Conservation (phyloP, 208 protist genomes). For the Trypanosoma avium region DNA sequence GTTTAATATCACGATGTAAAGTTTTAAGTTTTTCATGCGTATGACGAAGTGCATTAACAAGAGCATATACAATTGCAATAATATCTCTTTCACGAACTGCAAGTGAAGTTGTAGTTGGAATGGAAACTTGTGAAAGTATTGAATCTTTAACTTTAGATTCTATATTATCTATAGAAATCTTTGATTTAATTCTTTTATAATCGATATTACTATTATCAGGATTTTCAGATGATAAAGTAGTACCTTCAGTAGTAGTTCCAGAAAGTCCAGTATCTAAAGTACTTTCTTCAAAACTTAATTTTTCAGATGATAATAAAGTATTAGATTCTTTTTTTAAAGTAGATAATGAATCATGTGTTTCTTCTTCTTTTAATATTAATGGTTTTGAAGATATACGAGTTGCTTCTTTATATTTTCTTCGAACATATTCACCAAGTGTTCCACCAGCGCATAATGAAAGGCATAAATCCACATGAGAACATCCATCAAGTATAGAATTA, state of each 20-base stretch:
- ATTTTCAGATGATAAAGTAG: too few species aligned
- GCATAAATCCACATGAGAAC: slow-evolving; percentile 22
- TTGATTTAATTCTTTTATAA: too few species aligned
- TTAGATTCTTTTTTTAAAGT: background rate
- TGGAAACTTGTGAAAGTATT: background rate
- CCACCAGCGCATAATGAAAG: slow-evolving; percentile 27
- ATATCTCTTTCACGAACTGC: slow-evolving; percentile 30
- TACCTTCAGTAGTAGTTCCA: slow-evolving; percentile 17
- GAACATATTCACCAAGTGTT: slow-evolving; percentile 18
- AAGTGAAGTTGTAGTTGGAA: slow-evolving; percentile 1
- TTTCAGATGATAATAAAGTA: background rate
- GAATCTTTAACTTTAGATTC: background rate
- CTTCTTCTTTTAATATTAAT: too few species aligned
- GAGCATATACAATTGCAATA: slow-evolving; percentile 35
- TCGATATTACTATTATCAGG: too few species aligned
- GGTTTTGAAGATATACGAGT: background rate
- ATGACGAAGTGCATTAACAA: slow-evolving; percentile 33
- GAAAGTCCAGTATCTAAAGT: slow-evolving; percentile 13
- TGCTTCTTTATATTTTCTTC: background rate
- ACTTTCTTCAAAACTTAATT: slow-evolving; percentile 6
- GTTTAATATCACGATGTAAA: slow-evolving; percentile 32
- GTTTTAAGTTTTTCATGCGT: slow-evolving; percentile 27
- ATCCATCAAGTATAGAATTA: background rate
- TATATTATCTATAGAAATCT: too few species aligned
- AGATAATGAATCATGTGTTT: background rate